phyloP scores from a whole-genome alignment of 768 basidiomycete genomes.

The Termitomyces heimii region DNA sequence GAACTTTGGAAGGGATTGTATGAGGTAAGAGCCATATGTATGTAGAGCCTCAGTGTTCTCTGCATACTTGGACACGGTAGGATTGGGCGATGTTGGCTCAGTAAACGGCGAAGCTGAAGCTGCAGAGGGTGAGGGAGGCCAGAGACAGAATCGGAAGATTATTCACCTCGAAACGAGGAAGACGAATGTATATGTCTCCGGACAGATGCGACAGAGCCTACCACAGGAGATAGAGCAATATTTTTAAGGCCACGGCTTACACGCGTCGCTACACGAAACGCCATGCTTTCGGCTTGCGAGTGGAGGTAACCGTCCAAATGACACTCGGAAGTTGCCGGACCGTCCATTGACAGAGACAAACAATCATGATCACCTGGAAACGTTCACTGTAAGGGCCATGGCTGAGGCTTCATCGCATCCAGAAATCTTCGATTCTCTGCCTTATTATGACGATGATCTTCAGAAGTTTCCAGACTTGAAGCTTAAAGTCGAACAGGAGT shows the following conservation, averaged over 20 bases:
- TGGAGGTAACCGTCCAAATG: conserved; percentile 2
- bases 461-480: conserved; percentile 66
- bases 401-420: conserved; percentile 11
- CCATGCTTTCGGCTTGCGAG: conserved; percentile 26
- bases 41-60: conserved; percentile 77
- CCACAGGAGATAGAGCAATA: conserved; percentile 27
- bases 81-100: conserved; percentile 88
- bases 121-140: conserved; percentile 16
- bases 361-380: neutral
- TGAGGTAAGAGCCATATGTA: conserved; percentile 89
- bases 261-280: conserved; percentile 37
- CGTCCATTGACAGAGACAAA: neutral
- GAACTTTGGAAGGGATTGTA: conserved; percentile 91
- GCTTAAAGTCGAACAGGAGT: conserved; percentile 71
- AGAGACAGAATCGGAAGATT: neutral
- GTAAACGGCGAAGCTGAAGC: conserved; percentile 76
- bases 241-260: conserved; percentile 37
- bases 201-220: conserved; percentile 17
- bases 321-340: conserved; percentile 17
- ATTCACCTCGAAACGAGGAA: conserved; percentile 41
- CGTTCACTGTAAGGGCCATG: conserved; percentile 16
- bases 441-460: conserved; percentile 93
- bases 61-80: conserved; percentile 64
- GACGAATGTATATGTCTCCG: conserved; percentile 45
- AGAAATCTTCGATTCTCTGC: conserved; percentile 76